Evolutionary conservation across 208 protist species (phyloP), one percentile per base, ranked within the genome.

Genomic region (Leishmania amazonensis): DNA sequence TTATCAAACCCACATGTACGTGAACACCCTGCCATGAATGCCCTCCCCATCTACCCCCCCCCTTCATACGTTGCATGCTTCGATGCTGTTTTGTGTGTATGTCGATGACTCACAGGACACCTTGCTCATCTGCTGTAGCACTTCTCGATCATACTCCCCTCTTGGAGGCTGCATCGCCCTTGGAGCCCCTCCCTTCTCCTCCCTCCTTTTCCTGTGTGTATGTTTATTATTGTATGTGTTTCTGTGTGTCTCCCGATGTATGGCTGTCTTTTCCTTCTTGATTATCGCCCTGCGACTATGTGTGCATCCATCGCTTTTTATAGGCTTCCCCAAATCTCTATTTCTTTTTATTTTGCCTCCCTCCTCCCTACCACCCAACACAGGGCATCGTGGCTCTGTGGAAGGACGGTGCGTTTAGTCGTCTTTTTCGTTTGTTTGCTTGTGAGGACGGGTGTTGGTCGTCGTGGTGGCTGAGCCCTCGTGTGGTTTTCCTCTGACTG

Each of bases 241-340:
- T 85, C 78, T 60, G 71, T 38, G 24, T 40, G 17, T 71, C n/a
- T 71, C n/a, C 38, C n/a, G 7, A 71, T 15, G 38, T 60, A 71
- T 81, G 51, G 17, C 51, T 40, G 31, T 40, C 4, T 21, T 17
- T 40, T 68, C 13, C 58, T 17, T 31, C 58, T 5, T 49, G 8
- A 21, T 54, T 13, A 54, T 54, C 51, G 51, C 51, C 51, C 21
- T 54, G 1, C 51, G 51, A 54, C 51, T 54, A 21, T 21, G 51
- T 54, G 15, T 21, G 31, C 31, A 54, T 21, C 17, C 17, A 54
- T 54, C 15, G 51, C 51, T 54, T 6, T 54, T 54, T 3, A 54
- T 54, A 54, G 51, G 51, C 51, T 21, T 54, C 15, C 51, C 51
- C 51, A 15, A 5, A 54, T 13, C 51, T 21, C 9, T 11, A 21